Conservation (phyloP, 2,329 filamentous ascomycete species). For the Aspergillus hortae region DNA sequence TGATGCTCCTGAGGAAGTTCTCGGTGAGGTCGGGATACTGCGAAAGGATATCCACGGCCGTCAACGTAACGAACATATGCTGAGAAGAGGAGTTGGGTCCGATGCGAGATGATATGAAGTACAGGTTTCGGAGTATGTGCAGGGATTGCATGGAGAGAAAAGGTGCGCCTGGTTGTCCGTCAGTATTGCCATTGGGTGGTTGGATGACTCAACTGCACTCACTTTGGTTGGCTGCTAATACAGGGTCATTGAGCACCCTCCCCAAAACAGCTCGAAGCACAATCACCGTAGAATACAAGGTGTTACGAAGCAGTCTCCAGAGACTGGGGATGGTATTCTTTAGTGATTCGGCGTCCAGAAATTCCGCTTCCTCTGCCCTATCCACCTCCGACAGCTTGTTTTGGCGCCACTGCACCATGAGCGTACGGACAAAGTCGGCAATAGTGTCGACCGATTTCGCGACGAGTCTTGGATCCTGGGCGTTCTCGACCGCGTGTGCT, state of each 20-base stretch:
- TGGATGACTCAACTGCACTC: conserved; percentile 20
- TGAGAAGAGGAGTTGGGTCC: conserved; percentile 74
- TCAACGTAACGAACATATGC: conserved; percentile 78
- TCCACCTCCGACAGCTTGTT: conserved; percentile 73
- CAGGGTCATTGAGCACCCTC: conserved; percentile 57
- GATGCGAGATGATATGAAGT: conserved; percentile 74
- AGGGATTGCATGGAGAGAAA: conserved; percentile 67
- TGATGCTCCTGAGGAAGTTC: conserved; percentile 63
- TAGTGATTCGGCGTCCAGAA: conserved; percentile 63
- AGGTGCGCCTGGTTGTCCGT: conserved; percentile 50
- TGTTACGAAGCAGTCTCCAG: conserved; percentile 71
- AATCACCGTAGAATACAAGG: conserved; percentile 71
- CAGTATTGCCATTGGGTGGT: background rate
- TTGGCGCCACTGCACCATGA: conserved; percentile 70
- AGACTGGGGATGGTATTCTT: conserved; percentile 66
- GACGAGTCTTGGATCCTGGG: conserved; percentile 43
- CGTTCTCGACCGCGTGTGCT: conserved; percentile 59
- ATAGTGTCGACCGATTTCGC: conserved; percentile 56
- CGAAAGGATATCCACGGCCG: conserved; percentile 75
- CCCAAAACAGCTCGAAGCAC: conserved; percentile 71
- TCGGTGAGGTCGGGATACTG: conserved; percentile 65
- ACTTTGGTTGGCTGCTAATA: conserved; percentile 53
- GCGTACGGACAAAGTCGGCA: conserved; percentile 60
- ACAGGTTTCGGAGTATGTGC: conserved; percentile 70
- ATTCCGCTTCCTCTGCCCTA: conserved; percentile 59